Evolutionary conservation across 164 flowering plant species (phyloP), one percentile per base, ranked within the genome.

Genomic region (Malania oleifera): DNA sequence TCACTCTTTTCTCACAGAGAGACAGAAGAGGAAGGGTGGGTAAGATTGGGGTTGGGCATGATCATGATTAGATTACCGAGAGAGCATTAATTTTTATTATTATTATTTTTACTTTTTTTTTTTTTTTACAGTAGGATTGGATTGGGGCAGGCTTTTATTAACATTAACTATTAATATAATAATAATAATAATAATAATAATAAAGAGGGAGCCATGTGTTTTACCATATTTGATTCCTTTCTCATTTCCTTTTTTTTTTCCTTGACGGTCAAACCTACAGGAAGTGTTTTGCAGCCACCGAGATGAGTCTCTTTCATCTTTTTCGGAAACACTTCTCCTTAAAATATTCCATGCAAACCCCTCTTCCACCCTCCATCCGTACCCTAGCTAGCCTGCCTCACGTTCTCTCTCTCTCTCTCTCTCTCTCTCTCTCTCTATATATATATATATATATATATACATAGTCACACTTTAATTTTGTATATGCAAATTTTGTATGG

Each of bases 191-290:
- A 52, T 28, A 25, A 15, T 48, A 38, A 63, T 53, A 52, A 53
- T 67, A 56, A 25, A 35, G 25, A 13, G 28, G 20, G 38, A 49
- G 60, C 77, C 81, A 75, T 70, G 80, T 79, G 83, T 75, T 79
- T 81, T 77, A 70, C 78, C 73, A 19, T 62, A 57, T 72, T 75
- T 79, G 82, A 73, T 77, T 77, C 82, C 76, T 76, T 70, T 66
- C 40, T n/a, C n/a, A n/a, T n/a, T n/a, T n/a, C n/a, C n/a, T n/a
- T n/a, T n/a, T n/a, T n/a, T n/a, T n/a, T n/a, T n/a, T n/a, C n/a
- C n/a, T 76, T 80, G 79, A 80, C 81, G 80, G 84, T 82, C 84
- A 82, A 82, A 82, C 75, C 68, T 69, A 66, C 75, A 67, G 64
- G 54, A 47, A 56, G 54, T 56, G n/a, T 70, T 63, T 67, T 73